Conservation (phyloP, 352 stramenopile genomes). For the Globisporangium cederbergense region DNA sequence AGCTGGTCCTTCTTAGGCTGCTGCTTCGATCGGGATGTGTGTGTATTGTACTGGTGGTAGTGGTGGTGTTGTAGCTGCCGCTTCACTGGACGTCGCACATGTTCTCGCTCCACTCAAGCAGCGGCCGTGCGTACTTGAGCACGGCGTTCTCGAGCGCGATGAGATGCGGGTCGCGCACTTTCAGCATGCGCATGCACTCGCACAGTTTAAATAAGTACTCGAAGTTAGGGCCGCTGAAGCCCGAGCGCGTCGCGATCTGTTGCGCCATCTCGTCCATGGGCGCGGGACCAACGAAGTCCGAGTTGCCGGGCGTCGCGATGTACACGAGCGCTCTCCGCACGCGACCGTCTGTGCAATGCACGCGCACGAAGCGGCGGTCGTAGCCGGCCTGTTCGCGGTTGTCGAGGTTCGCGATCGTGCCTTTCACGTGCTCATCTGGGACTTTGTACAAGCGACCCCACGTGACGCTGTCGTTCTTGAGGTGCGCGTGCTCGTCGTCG, state of each 20-base stretch:
- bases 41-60: constrained; percentile 1
- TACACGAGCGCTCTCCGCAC: constrained; percentile 77
- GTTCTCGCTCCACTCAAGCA: constrained; percentile 6
- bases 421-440: constrained; percentile 63
- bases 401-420: constrained; percentile 78
- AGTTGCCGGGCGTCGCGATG: constrained; percentile 78
- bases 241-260: constrained; percentile 68
- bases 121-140: constrained; percentile 30
- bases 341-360: constrained; percentile 69
- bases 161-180: constrained; percentile 76
- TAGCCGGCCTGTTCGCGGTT: constrained; percentile 84
- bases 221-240: constrained; percentile 78
- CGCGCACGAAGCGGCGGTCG: constrained; percentile 71
- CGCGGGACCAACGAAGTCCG: constrained; percentile 77
- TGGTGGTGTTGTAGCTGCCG: not conserved
- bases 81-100: constrained; percentile 10
- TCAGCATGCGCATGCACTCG: constrained; percentile 72
- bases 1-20: not conserved
- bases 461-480: constrained; percentile 60
- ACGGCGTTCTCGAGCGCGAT: constrained; percentile 71
- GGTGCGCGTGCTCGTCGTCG: constrained; percentile 61
- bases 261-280: constrained; percentile 73
- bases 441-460: constrained; percentile 90
- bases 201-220: constrained; percentile 85
- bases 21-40: not conserved